Evolutionary conservation across 1,284 basidiomycete genomes (phyloP).

Genomic region (Fomes fomentarius): DNA sequence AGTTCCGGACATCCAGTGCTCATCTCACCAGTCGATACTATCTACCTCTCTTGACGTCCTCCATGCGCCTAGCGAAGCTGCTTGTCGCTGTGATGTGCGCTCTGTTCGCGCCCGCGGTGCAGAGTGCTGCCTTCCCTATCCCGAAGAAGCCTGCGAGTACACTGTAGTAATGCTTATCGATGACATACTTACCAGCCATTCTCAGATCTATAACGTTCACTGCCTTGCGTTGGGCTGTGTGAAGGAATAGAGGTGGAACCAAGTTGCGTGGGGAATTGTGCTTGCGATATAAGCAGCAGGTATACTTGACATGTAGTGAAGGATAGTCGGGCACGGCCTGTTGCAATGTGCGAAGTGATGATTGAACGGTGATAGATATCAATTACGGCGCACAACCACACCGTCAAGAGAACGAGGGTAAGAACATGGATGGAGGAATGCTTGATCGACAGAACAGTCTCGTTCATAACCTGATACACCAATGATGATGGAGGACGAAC

Average conservation of each 20-base stretch:
- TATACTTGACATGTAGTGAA: too few species aligned
- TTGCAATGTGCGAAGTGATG: background rate
- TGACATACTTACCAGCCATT: background rate
- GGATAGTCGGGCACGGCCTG: too few species aligned
- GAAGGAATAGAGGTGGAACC: background rate
- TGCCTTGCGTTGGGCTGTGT: background rate
- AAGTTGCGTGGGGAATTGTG: too few species aligned
- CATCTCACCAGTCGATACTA: too few species aligned
- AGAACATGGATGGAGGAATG: background rate
- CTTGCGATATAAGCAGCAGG: too few species aligned
- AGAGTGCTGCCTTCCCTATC: background rate
- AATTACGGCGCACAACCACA: background rate
- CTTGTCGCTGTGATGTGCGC: background rate
- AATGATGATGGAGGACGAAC: conserved; percentile 11
- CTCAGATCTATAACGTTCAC: background rate
- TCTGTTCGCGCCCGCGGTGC: background rate
- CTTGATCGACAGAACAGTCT: background rate
- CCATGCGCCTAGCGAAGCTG: background rate
- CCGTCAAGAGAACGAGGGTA: too few species aligned
- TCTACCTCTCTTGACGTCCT: too few species aligned
- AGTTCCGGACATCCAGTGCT: too few species aligned
- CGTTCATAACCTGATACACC: conserved; percentile 6
- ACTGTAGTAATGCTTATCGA: background rate
- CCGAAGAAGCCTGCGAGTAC: background rate
- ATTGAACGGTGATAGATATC: background rate